Evolutionary conservation across 2,329 filamentous ascomycete species (phyloP), one percentile per base, ranked within the genome.

Genomic region (Alternaria sp.): DNA sequence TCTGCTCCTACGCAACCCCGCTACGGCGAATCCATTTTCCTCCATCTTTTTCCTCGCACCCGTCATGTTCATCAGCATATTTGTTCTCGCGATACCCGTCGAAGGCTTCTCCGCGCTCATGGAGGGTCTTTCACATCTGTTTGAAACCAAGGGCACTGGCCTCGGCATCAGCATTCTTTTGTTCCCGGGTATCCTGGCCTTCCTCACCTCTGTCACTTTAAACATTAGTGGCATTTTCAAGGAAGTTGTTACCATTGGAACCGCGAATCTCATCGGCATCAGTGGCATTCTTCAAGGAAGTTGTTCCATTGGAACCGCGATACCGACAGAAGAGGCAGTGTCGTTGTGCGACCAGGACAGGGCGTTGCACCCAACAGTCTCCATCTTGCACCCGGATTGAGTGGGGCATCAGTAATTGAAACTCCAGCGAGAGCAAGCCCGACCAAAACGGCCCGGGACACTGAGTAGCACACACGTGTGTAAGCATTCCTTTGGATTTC

Each of bases 211-310:
- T n/a, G 95, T 99, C 51, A 98, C 95, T 0, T 84, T 99, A 44
- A 96, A 91, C 51, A 97, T 99, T 68, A 96, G 93, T 62, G 95
- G 95, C 61, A 98, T 99, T 62, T 98, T 99, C 84, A 99, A 99
- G 77, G 95, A 99, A 80, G 95, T 98, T 39, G 89, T 99, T 54
- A 99, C 95, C 13, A 98, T 99, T 71, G 89, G 87, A 39, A 93
- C 92, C 0, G 94, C 94, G 0, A 90, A 92, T 8, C 77, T 96
- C 28, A 88, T n/a, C n/a, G n/a, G n/a, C 51, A 97, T 99, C 68
- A 96, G 93, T 62, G 95, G 95, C 61, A 98, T 99, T 62, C n/a
- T 98, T 99, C 84, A 99, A 99, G 77, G 95, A 99, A 80, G 95
- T 98, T 39, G 89, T 99, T 54, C 95, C 13, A 98, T 99, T 71